phyloP scores from a whole-genome alignment of 2,329 filamentous ascomycete species.

The Fusarium nisikadoi region DNA sequence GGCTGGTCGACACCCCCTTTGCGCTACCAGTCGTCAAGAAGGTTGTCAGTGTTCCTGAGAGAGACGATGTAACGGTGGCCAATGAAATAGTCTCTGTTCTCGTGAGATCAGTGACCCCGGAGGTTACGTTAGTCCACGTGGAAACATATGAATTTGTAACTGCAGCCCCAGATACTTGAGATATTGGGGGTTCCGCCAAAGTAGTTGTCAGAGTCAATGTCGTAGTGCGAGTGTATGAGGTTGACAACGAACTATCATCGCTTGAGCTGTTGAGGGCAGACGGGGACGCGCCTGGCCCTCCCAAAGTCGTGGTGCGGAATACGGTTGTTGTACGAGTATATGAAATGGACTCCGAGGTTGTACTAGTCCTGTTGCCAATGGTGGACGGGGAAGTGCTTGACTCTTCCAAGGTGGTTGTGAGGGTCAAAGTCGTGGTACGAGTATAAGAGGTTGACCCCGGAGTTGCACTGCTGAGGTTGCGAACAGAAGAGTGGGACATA shows the following conservation, averaged over 20 bases:
- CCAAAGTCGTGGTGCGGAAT: conserved; percentile 1
- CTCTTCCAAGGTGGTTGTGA: not conserved
- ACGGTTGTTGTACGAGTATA: conserved; percentile 14
- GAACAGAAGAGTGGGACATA: conserved; percentile 6
- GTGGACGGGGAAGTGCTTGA: conserved; percentile 20
- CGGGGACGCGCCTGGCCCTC: not conserved
- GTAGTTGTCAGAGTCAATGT: conserved; percentile 6
- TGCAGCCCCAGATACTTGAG: conserved; percentile 23
- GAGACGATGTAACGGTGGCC: not conserved
- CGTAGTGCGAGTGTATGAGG: conserved; percentile 4
- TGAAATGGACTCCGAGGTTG: conserved; percentile 5
- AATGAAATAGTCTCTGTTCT: conserved; percentile 13
- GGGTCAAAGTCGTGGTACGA: conserved; percentile 12
- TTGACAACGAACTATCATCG: not conserved
- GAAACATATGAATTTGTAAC: conserved; percentile 14
- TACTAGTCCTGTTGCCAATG: conserved; percentile 26
- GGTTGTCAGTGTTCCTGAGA: not conserved
- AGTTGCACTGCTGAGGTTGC: conserved; percentile 29
- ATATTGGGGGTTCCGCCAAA: conserved; percentile 18
- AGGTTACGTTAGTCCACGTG: conserved; percentile 35
- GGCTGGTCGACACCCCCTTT: conserved; percentile 18
- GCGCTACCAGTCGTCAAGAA: conserved; percentile 5
- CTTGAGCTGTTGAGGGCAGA: not conserved
- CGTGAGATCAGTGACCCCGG: conserved; percentile 6
- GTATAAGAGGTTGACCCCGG: conserved; percentile 15